Evolutionary conservation across 257 asterid species (phyloP).

Genomic region (Ophiorrhiza pumila): DNA sequence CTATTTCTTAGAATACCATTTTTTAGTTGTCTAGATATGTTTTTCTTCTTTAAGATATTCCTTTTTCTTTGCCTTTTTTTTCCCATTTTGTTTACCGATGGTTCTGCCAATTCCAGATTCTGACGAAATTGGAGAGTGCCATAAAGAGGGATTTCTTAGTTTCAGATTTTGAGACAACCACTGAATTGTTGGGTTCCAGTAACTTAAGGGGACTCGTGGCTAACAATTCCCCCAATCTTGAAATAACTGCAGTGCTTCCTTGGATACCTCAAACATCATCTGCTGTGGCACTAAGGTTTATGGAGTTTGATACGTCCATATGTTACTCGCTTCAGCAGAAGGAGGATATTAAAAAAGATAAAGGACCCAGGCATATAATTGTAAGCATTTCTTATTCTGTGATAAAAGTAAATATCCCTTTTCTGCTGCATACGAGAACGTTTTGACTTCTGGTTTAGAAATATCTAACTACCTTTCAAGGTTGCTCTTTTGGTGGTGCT

Average conservation of each 20-base stretch:
- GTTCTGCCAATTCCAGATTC: conserved; percentile 36
- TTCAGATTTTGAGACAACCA: conserved; percentile 49
- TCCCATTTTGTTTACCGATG: conserved; percentile 10
- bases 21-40: not conserved
- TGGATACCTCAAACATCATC: conserved; percentile 79
- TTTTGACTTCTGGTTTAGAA: not conserved
- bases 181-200: conserved; percentile 45
- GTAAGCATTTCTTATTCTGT: conserved; percentile 37
- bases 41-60: not conserved
- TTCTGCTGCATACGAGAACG: conserved; percentile 2
- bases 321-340: conserved; percentile 46
- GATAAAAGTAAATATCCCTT: not conserved
- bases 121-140: conserved; percentile 60
- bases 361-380: conserved; percentile 30
- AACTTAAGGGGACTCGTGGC: conserved; percentile 18
- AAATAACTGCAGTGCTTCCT: conserved; percentile 49
- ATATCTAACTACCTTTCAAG: not conserved
- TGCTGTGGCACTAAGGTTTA: conserved; percentile 75
- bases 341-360: conserved; percentile 36
- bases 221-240: conserved; percentile 26
- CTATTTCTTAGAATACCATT: not conserved
- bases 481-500: not conserved
- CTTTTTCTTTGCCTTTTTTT: not conserved
- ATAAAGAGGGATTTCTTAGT: conserved; percentile 59
- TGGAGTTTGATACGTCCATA: conserved; percentile 72